These are phyloP conservation scores for Fusarium proliferatum DNA, from an alignment of 2,329 filamentous ascomycete genomes.

Conservation along the genomic window DNA sequence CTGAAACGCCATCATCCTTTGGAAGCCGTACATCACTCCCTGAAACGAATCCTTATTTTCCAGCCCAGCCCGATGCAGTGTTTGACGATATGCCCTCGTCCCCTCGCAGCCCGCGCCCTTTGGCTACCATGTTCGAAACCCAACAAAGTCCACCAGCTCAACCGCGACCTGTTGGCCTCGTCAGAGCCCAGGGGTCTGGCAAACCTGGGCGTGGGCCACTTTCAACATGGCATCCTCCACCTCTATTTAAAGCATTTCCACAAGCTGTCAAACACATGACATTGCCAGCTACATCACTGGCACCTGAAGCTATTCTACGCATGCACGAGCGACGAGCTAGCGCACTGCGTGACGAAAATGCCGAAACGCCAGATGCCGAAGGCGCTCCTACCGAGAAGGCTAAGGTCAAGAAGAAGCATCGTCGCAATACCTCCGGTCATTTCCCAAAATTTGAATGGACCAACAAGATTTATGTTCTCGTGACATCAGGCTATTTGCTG, in stretches of 20 bases:
- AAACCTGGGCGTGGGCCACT: constrained; percentile 48
- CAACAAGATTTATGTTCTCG: constrained; percentile 77
- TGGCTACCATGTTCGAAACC: constrained; percentile 42
- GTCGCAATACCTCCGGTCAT: constrained; percentile 55
- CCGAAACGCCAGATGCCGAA: constrained; percentile 23
- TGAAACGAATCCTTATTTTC: constrained; percentile 58
- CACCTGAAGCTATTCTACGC: constrained; percentile 76
- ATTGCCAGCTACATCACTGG: constrained; percentile 73
- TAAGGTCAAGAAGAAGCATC: constrained; percentile 58
- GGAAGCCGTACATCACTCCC: constrained; percentile 60
- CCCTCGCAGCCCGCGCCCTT: constrained; percentile 38
- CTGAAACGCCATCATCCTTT: constrained; percentile 47
- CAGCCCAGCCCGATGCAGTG: constrained; percentile 50
- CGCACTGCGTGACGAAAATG: constrained; percentile 31
- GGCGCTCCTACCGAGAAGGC: constrained; percentile 47
- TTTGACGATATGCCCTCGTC: constrained; percentile 51
- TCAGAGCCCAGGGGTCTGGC: constrained; percentile 27
- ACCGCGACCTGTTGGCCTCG: constrained; percentile 11
- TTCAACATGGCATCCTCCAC: constrained; percentile 73
- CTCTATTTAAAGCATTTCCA: constrained; percentile 87
- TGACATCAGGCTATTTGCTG: constrained; percentile 76
- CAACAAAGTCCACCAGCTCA: constrained; percentile 25
- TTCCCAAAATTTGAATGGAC: constrained; percentile 70
- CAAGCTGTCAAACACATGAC: constrained; percentile 82
- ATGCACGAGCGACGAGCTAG: constrained; percentile 62